Evolutionary conservation across 768 basidiomycete species (phyloP), one percentile per base, ranked within the genome.

Genomic region (Candolleomyces efflorescens): DNA sequence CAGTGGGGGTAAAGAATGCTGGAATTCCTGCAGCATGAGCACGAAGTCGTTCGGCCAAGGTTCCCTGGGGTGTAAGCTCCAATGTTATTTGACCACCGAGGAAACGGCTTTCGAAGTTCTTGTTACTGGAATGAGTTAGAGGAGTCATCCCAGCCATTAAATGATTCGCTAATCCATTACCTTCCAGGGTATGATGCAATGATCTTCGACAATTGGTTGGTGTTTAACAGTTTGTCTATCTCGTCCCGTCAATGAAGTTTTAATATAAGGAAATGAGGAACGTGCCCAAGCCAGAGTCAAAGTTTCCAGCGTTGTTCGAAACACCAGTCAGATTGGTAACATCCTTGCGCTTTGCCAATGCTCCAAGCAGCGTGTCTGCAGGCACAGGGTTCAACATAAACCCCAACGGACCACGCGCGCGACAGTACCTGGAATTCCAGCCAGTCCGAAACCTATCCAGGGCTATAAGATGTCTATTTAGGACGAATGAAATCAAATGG

Each of bases 1-100:
- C 94, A 0, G 93, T 94, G 15, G 93, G 94, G 5, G 92, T 96
- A 72, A 78, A 95, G 77, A 97, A 94, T n/a, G 89, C 92, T 17
- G 94, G 93, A 59, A 94, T 92, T 52, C 94, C 94, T 11, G 92
- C 90, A 9, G 92, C 93, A 57, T 92, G 89, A 6, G 94, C 90
- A 37, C 93, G 87, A 59, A 94, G 78, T 58, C 93, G 87, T 67
- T 94, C 94, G 15, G 88, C 85, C 45, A 97, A 83, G 13, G 92
- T 94, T 10, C 93, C 94, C 73, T 97, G 94, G 3, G 94, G 94
- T 24, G 92, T 90, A 20, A 96, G 86, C 65, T 96, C 94, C 37
- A 95, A 75, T 9, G 88, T 86, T 58, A 96, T 87, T 62, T 87
- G 73, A 54, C 94, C 94, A 12, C 81, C 79, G 52, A 96, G 82